A percentile compares a stretch with the other conserved stretches of the same genome.
Conservation (phyloP, 176 grass and related monocot genomes). For the Hordeum marinum region DNA sequence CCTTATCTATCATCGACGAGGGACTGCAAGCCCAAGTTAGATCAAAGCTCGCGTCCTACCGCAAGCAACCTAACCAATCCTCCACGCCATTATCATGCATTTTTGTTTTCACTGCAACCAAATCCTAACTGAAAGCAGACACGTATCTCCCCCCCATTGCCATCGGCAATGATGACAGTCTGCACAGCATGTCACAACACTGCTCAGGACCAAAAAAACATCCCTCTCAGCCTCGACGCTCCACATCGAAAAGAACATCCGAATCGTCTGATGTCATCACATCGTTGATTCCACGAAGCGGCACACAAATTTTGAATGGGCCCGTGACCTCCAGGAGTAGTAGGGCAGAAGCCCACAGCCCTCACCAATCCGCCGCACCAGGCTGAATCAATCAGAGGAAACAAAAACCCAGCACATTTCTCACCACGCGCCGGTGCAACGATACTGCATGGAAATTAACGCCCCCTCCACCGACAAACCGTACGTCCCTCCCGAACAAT, state of each 20-base stretch:
- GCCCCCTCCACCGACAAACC: neutral
- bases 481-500: neutral
- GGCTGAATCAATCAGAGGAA: neutral
- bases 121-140: constrained; percentile 2
- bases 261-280: neutral
- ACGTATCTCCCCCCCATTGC: neutral
- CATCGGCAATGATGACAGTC: neutral
- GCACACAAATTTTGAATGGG: constrained; percentile 12
- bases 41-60: neutral
- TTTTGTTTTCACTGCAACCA: neutral
- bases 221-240: constrained; percentile 1
- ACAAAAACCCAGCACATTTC: neutral
- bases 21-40: neutral
- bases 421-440: neutral
- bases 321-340: neutral
- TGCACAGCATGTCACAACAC: neutral
- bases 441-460: neutral
- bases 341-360: neutral
- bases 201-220: neutral
- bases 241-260: neutral
- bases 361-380: neutral
- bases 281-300: constrained; percentile 17
- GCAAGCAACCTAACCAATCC: neutral
- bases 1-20: neutral
- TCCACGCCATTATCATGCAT: neutral